Base-by-base conservation (phyloP, 441 rosid species). In the Adansonia madagascariensis region DNA sequence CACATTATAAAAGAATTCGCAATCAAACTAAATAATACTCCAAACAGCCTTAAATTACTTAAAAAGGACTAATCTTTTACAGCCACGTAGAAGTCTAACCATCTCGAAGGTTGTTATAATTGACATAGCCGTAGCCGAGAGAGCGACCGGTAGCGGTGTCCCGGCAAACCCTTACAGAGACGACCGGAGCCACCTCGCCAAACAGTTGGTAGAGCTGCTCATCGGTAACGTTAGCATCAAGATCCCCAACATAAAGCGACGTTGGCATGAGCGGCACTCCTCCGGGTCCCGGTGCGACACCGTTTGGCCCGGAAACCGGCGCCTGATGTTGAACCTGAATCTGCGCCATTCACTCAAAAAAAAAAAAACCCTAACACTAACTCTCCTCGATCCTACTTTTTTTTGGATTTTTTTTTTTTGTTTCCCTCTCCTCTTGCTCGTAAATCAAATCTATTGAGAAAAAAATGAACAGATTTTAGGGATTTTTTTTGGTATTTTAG, bases 111-210 rank as follows among this genome's bases (percentile, higher is more conserved):
- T 83, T 84, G 81, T 82, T 83, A 66, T 82, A 91, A 84, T 89
- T 91, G 43, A 91, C 91, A 18, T 91, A 91, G 64, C 89, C 95
- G 68, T 91, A 91, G 63, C 95, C 95, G 22, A 91, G 93, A 72
- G 95, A 91, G 31, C 91, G 86, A 75, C 93, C 81, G 22, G 90
- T 85, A 43, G 82, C 80, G 81, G 89, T 71, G 79, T 91, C 95
- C 77, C 91, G 82, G 75, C 93, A 91, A 53, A 89, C 91, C 82
- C 95, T 82, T 52, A 89, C 94, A 18, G 92, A 89, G 22, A 88
- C 85, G 41, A 91, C 94, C 65, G 78, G 88, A 73, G 91, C 92
- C 8, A 82, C 78, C 82, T 88, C 89, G 82, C 79, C 83, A 65
- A 91, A 91, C 73, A 89, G 81, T 84, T 91, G 90, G 60, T 78